Evolutionary conservation across 352 stramenopile genomes (phyloP).

Genomic region (Pythium biforme): DNA sequence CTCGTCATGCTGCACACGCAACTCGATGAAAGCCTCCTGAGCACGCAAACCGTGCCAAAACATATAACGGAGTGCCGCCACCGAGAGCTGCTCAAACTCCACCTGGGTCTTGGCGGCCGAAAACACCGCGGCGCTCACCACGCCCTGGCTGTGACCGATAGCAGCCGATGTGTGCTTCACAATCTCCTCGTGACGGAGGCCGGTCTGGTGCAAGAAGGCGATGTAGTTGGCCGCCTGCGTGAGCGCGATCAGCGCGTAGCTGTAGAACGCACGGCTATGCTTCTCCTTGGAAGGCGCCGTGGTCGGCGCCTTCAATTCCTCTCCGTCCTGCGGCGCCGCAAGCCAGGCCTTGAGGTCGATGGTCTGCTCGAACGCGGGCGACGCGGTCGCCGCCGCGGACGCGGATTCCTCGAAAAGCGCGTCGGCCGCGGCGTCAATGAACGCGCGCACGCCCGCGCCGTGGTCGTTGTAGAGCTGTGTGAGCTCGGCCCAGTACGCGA

Average conservation of each 20-base stretch:
- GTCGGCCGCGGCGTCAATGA: constrained; percentile 47
- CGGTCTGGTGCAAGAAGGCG: constrained; percentile 51
- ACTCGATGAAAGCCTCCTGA: constrained; percentile 54
- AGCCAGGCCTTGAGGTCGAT: constrained; percentile 64
- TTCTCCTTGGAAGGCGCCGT: constrained; percentile 20
- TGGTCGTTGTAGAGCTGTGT: constrained; percentile 42
- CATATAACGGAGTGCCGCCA: constrained; percentile 69
- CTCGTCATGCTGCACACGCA: constrained; percentile 21
- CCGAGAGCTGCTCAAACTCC: constrained; percentile 47
- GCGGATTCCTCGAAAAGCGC: constrained; percentile 54
- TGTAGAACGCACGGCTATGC: constrained; percentile 54
- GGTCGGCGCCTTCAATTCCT: background rate
- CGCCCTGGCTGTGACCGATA: constrained; percentile 78
- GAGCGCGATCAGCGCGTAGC: constrained; percentile 76
- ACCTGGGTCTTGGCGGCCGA: constrained; percentile 47
- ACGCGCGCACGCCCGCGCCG: constrained; percentile 29
- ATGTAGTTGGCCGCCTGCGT: constrained; percentile 81
- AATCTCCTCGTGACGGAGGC: constrained; percentile 57
- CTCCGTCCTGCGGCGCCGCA: constrained; percentile 10
- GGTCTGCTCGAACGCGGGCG: constrained; percentile 43
- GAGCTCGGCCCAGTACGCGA: constrained; percentile 68
- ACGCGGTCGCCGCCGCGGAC: constrained; percentile 36
- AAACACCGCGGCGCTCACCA: constrained; percentile 71
- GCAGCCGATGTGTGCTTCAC: constrained; percentile 41
- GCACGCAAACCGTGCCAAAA: constrained; percentile 80